Evolutionary conservation across 2,329 filamentous ascomycete species (phyloP).

Genomic region (Cercospora berteroae): DNA sequence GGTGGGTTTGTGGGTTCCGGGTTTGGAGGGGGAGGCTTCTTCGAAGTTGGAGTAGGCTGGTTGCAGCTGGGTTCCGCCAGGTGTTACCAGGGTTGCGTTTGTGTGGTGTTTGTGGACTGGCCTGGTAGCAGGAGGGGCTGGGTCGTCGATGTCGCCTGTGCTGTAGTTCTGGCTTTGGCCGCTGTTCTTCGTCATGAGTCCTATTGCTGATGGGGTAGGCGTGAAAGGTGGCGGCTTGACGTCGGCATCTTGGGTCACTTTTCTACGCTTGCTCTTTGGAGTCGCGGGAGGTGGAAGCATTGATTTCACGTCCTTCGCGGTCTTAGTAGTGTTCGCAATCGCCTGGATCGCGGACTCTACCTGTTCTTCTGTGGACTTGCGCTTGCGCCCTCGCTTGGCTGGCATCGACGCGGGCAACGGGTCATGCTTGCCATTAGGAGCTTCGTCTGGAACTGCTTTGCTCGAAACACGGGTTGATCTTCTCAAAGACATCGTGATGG

Average conservation of each 20-base stretch:
- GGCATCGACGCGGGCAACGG: constrained; percentile 16
- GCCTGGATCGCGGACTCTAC: constrained; percentile 17
- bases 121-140: constrained; percentile 41
- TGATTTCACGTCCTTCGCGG: constrained; percentile 14
- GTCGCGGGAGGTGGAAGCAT: constrained; percentile 37
- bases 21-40: constrained; percentile 38
- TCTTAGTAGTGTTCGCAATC: constrained; percentile 16
- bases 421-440: constrained; percentile 9
- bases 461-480: constrained; percentile 50
- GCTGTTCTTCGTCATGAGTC: constrained; percentile 44
- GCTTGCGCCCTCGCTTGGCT: constrained; percentile 27
- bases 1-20: constrained; percentile 35
- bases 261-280: constrained; percentile 32
- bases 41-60: constrained; percentile 46
- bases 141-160: constrained; percentile 43
- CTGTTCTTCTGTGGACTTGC: constrained; percentile 22
- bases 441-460: constrained; percentile 3
- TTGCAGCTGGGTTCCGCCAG: constrained; percentile 64
- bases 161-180: constrained; percentile 37
- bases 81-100: constrained; percentile 70
- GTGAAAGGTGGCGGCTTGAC: constrained; percentile 42
- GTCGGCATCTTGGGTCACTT: constrained; percentile 24
- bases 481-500: constrained; percentile 50
- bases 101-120: constrained; percentile 63
- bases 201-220: constrained; percentile 52